phyloP scores from a whole-genome alignment of 2,329 filamentous ascomycete genomes.

The Calonectria montana region DNA sequence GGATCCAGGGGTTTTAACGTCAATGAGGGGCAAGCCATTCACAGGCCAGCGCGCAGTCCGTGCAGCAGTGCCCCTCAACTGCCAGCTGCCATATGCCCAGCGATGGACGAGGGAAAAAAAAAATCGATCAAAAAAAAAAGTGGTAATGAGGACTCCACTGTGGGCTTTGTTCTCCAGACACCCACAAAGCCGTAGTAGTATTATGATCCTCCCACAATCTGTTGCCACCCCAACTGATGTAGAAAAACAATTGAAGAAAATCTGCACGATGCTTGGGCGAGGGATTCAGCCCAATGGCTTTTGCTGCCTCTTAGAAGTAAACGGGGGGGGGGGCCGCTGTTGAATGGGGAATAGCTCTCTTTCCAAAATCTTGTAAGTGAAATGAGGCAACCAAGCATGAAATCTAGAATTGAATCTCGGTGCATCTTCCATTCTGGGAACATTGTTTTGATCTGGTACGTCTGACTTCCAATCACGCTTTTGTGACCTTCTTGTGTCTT shows the following conservation, averaged over 20 bases:
- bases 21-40: background rate
- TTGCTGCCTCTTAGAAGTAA: background rate
- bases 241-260: background rate
- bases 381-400: background rate
- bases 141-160: conserved; percentile 1
- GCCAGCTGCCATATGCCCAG: background rate
- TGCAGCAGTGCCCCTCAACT: background rate
- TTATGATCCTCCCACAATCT: background rate
- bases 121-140: background rate
- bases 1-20: conserved; percentile 29
- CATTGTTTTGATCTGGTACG: background rate
- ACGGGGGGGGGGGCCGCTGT: background rate
- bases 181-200: background rate
- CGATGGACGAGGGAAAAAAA: background rate
- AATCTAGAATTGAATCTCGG: background rate
- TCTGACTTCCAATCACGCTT: too few relatives aligned
- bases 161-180: conserved; percentile 1
- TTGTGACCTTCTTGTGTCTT: too few relatives aligned
- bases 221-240: background rate
- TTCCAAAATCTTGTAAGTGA: background rate
- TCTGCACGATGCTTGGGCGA: background rate
- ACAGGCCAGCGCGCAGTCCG: background rate
- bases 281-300: background rate
- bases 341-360: background rate
- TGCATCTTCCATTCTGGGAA: background rate